phyloP scores from a whole-genome alignment of 129 eudicot genomes.

The Kitagawia praeruptora region DNA sequence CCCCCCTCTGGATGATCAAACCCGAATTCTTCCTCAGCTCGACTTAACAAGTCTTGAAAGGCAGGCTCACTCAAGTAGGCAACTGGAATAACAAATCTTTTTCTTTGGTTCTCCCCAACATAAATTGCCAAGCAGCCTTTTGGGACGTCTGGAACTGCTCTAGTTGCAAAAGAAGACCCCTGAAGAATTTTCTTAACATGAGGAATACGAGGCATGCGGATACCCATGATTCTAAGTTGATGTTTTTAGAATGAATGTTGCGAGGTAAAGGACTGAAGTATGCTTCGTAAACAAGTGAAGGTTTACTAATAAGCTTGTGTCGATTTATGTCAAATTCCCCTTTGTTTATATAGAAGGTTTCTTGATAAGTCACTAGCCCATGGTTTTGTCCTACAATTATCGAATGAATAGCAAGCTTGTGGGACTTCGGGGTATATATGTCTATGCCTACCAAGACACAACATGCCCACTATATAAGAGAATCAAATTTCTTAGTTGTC shows the following conservation, averaged over 20 bases:
- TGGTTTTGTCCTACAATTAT: neutral
- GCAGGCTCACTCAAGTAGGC: neutral
- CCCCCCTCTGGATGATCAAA: slow-evolving; percentile 1
- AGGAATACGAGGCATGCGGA: neutral
- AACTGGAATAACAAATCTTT: neutral
- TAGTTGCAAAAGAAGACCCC: neutral
- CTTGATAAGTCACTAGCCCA: neutral
- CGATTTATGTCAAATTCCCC: neutral
- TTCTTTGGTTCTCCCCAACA: slow-evolving; percentile 3
- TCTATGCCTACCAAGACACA: neutral
- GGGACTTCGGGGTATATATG: neutral
- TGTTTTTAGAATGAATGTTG: neutral
- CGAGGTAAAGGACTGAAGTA: neutral
- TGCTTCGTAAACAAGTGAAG: neutral
- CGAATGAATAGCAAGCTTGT: neutral
- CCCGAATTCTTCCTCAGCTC: neutral
- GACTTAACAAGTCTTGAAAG: neutral
- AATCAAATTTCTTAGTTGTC: neutral
- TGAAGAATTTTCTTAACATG: neutral
- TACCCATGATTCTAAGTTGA: slow-evolving; percentile 2
- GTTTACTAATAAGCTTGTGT: neutral
- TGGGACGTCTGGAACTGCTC: neutral
- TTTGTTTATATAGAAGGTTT: neutral
- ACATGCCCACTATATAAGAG: neutral
- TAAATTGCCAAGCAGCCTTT: neutral